Evolutionary conservation across 2,329 filamentous ascomycete genomes (phyloP).

Genomic region (Lachnellula arida): DNA sequence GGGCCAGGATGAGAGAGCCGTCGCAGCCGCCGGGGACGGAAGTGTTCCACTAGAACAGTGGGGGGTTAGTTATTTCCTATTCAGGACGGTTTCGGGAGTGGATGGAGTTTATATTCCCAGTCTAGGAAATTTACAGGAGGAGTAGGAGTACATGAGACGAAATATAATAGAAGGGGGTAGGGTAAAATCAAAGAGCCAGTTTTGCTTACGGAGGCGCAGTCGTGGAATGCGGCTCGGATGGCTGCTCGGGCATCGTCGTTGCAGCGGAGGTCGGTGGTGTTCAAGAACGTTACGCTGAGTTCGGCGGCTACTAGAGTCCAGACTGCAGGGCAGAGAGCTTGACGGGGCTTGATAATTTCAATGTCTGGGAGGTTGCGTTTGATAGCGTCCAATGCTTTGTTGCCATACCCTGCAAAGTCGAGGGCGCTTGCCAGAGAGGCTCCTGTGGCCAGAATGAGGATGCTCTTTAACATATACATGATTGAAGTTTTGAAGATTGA

Average conservation of each 20-base stretch:
- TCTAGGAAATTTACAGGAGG: too few relatives aligned
- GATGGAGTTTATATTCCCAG: too few relatives aligned
- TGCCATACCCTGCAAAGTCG: not conserved
- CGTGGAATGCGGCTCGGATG: slow-evolving; percentile 16
- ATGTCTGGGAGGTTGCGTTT: not conserved
- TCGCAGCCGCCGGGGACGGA: slow-evolving; percentile 16
- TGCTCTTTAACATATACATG: not conserved
- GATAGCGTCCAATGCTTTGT: not conserved
- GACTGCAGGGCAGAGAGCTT: not conserved
- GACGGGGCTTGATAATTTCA: not conserved
- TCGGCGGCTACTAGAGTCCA: not conserved
- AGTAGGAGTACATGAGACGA: too few relatives aligned
- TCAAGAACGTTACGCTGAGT: slow-evolving; percentile 7
- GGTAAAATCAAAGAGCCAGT: too few relatives aligned
- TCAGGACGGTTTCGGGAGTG: too few relatives aligned
- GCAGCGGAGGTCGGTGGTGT: slow-evolving; percentile 12
- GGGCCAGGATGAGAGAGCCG: slow-evolving; percentile 14
- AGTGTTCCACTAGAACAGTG: slow-evolving; percentile 4
- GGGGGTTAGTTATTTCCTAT: too few relatives aligned
- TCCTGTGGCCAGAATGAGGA: not conserved
- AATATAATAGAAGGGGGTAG: too few relatives aligned
- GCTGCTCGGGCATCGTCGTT: slow-evolving; percentile 19
- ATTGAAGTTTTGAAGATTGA: not conserved
- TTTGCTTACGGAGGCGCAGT: slow-evolving; percentile 8
- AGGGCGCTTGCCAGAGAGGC: not conserved